phyloP scores from a whole-genome alignment of 1,284 basidiomycete genomes.

The Peniophora sp. region DNA sequence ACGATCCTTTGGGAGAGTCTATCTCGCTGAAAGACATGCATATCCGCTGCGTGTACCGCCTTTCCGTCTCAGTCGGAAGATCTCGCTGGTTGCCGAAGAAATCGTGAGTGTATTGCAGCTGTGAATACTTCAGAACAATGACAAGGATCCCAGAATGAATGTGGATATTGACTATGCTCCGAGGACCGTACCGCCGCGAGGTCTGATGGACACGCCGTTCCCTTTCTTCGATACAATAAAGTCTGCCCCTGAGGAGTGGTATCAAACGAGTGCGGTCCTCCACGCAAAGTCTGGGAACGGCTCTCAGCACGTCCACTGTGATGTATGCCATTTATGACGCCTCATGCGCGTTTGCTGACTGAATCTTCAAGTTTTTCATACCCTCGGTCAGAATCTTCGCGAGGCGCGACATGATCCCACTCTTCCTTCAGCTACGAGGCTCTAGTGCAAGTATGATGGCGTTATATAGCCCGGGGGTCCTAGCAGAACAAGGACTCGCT shows the following conservation, averaged over 20 bases:
- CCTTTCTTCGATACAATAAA: conserved; percentile 43
- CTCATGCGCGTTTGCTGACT: no score
- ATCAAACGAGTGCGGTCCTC: conserved; percentile 38
- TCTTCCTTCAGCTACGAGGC: conserved; percentile 53
- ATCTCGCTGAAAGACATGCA: conserved; percentile 7
- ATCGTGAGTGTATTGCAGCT: neutral
- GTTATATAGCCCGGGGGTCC: conserved; percentile 22
- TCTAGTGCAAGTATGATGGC: conserved; percentile 31
- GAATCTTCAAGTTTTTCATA: conserved; percentile 32
- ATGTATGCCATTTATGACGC: conserved; percentile 29
- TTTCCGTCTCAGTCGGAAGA: neutral
- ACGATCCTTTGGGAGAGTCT: conserved; percentile 24
- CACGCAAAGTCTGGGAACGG: conserved; percentile 22
- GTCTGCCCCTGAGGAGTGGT: conserved; percentile 55
- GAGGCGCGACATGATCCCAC: conserved; percentile 45
- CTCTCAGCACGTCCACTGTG: conserved; percentile 31
- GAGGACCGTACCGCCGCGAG: conserved; percentile 41
- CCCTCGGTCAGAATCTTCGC: conserved; percentile 47
- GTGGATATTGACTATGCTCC: conserved; percentile 32
- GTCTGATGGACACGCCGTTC: conserved; percentile 21
- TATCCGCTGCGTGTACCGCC: neutral
- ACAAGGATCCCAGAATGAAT: no score
- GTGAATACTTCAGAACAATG: no score
- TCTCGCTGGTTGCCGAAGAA: neutral
- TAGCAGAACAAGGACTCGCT: neutral